A percentile compares a stretch with the other conserved stretches of the same genome.
Evolutionary conservation across 1,284 basidiomycete genomes (phyloP).

Genomic region (Psilocybe mexicana): DNA sequence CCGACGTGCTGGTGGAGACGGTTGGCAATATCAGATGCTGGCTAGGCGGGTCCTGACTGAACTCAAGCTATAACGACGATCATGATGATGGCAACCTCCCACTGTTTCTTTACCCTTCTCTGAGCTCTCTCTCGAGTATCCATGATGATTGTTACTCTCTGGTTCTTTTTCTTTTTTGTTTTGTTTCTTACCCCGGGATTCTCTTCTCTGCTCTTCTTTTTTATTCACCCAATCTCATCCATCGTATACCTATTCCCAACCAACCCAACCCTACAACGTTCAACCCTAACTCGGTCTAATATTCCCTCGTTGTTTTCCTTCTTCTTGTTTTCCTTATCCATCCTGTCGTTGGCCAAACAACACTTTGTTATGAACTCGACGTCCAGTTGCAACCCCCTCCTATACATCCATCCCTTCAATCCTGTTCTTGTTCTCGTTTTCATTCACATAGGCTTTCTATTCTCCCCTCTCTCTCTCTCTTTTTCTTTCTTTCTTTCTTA

Average conservation of each 20-base stretch:
- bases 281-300: conserved; percentile 5
- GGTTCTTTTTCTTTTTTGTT: conserved; percentile 3
- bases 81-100: no score
- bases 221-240: not conserved
- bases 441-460: conserved; percentile 10
- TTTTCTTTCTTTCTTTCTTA: conserved; percentile 6
- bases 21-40: conserved; percentile 97
- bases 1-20: conserved; percentile 87
- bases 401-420: not conserved
- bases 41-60: conserved; percentile 93
- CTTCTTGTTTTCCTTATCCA: not conserved
- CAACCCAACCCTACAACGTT: conserved; percentile 3
- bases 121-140: conserved; percentile 1
- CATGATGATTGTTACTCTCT: not conserved
- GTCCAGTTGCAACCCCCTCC: no score
- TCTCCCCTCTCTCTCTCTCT: conserved; percentile 9
- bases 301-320: conserved; percentile 9
- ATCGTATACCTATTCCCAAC: conserved; percentile 6
- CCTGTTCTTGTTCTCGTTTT: conserved; percentile 11
- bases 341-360: not conserved
- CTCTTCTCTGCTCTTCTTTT: not conserved
- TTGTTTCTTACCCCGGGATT: not conserved
- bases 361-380: no score
- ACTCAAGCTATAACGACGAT: conserved; percentile 75
- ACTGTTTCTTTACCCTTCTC: no score